A percentile compares a stretch with the other conserved stretches of the same genome.
These are phyloP conservation scores for Actinomortierella wolfii DNA, from an alignment of 371 early-diverging fungal species.

Conservation along the genomic window DNA sequence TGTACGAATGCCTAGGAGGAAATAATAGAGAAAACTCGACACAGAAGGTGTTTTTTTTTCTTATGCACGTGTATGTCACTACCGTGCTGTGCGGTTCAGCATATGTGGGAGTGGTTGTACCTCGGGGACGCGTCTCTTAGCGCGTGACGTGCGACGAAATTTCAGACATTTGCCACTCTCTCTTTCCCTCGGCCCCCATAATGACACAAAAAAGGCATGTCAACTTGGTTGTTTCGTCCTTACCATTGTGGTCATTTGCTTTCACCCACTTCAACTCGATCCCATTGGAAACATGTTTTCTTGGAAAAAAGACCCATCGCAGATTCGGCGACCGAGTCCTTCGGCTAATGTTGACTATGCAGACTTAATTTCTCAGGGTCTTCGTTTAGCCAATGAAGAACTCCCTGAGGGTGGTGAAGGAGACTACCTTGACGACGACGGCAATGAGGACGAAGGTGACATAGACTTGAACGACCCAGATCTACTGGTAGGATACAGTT, in stretches of 20 bases:
- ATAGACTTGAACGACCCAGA: slow-evolving; percentile 61
- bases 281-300: slow-evolving; percentile 23
- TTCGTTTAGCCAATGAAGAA: slow-evolving; percentile 37
- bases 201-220: too few species aligned
- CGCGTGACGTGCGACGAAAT: not conserved
- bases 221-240: too few species aligned
- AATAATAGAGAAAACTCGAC: too few species aligned
- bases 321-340: slow-evolving; percentile 13
- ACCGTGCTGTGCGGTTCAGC: too few species aligned
- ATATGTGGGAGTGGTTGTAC: too few species aligned
- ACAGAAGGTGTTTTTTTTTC: too few species aligned
- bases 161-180: too few species aligned
- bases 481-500: slow-evolving; percentile 43
- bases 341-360: slow-evolving; percentile 18
- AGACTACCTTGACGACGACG: slow-evolving; percentile 44
- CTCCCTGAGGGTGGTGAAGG: slow-evolving; percentile 14
- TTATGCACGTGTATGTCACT: too few species aligned
- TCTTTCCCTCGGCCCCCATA: too few species aligned
- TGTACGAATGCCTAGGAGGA: too few species aligned
- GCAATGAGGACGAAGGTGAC: slow-evolving; percentile 53
- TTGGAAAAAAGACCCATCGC: slow-evolving; percentile 46
- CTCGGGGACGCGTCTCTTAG: too few species aligned
- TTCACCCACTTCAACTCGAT: not conserved
- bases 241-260: too few species aligned
- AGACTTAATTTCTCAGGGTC: slow-evolving; percentile 35